Base-by-base conservation (phyloP, 768 basidiomycete species). In the Hericium erinaceus region DNA sequence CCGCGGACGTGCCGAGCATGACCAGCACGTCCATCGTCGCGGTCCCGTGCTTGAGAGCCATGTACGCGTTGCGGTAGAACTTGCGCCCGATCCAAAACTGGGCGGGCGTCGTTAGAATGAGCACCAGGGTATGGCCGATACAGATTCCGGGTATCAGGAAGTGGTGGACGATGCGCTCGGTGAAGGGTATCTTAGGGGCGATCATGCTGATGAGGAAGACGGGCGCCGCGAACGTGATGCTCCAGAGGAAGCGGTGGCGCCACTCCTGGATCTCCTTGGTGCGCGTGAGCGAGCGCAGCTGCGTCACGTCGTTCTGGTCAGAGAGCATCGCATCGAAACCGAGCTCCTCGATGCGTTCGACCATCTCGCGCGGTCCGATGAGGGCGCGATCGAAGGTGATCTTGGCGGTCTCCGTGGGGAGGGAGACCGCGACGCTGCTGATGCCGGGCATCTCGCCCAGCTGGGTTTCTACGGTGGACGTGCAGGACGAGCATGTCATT, bases 1-100 rank as follows among this genome's bases (percentile, higher is more conserved):
- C 91, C 0, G 95, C 87, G 0, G 92, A 89, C 4, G 95, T 98
- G 53, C 95, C 97, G 38, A 98, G 80, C 72, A 94, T 90, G 66
- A 99, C 83, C 48, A 99, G 88, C 41, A 98, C 93, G 69, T 99
- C 97, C 95, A 99, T 99, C 2, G 95, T 99, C 7, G 94, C 90
- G 9, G 83, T 80, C 28, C 83, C 80, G 70, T 99, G 97, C 68
- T 83, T 89, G 54, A 98, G 74, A 4, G 94, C 84, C 71, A 95
- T 95, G 77, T 80, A 97, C 8, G 97, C 94, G 60, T 84, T 89
- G 46, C 78, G 78, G 70, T 97, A 95, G 72, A 98, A 98, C 62
- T 84, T 85, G 56, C 73, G 74, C 2, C 93, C 97, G 40, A 98
- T 77, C 84, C 89, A 95, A 65, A 93, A 91, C 67, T 98, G 97